Evolutionary conservation across 495 filamentous ascomycete genomes (phyloP).

Genomic region (Penicillium lagena): DNA sequence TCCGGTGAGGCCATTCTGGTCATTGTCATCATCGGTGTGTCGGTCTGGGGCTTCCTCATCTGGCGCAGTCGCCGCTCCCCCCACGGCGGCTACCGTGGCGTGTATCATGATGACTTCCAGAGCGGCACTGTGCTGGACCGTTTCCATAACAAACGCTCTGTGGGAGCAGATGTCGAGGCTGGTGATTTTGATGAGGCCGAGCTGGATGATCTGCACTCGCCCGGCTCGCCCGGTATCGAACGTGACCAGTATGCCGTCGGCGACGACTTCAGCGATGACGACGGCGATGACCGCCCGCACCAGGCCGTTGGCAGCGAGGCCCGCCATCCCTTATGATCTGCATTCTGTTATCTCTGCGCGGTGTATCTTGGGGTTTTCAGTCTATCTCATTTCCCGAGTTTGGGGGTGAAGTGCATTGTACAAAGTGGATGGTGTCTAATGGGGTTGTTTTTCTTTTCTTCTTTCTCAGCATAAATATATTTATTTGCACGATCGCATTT

Average conservation of each 20-base stretch:
- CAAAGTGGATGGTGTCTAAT: background rate
- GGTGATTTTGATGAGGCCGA: slow-evolving; percentile 88
- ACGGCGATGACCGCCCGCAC: slow-evolving; percentile 14
- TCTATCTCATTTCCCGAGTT: no score
- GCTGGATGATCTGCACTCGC: slow-evolving; percentile 64
- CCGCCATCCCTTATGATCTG: slow-evolving; percentile 4
- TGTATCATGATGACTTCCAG: slow-evolving; percentile 27
- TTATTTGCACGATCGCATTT: background rate
- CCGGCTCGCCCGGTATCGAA: slow-evolving; percentile 28
- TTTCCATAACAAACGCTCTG: slow-evolving; percentile 42
- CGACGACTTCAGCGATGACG: slow-evolving; percentile 34
- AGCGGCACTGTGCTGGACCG: slow-evolving; percentile 27
- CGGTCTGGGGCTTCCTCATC: slow-evolving; percentile 76
- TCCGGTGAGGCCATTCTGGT: slow-evolving; percentile 86
- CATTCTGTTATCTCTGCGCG: slow-evolving; percentile 1
- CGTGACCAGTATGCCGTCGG: slow-evolving; percentile 38
- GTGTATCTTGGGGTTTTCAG: no score
- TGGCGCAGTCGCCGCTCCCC: slow-evolving; percentile 64
- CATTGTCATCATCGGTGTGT: slow-evolving; percentile 73
- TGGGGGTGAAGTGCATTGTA: background rate
- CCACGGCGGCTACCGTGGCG: slow-evolving; percentile 37
- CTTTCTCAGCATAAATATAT: background rate
- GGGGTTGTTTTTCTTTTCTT: background rate
- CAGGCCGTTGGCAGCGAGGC: background rate
- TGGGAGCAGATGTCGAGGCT: slow-evolving; percentile 61